Evolutionary conservation across 352 stramenopile species (phyloP).

Genomic region (Phytophthora meadii): DNA sequence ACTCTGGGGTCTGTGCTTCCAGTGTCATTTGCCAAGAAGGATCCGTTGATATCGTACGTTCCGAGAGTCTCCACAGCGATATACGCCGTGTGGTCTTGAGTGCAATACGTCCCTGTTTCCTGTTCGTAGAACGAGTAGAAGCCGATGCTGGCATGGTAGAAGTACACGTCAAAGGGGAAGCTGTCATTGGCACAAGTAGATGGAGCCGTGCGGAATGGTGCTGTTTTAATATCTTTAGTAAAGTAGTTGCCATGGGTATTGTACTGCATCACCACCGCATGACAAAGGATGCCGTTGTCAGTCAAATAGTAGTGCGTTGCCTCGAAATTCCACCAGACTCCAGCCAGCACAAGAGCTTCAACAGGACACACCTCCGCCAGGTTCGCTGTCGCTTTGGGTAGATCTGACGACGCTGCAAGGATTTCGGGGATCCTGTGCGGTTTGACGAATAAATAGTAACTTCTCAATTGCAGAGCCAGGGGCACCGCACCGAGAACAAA

Average conservation of each 20-base stretch:
- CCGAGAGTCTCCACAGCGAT: constrained; percentile 20
- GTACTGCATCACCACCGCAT: constrained; percentile 29
- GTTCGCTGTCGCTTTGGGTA: constrained; percentile 5
- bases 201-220: constrained; percentile 9
- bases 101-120: constrained; percentile 25
- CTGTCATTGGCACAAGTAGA: constrained; percentile 21
- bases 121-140: constrained; percentile 36
- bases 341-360: constrained; percentile 14
- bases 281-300: constrained; percentile 12
- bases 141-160: constrained; percentile 38
- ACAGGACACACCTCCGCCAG: constrained; percentile 12
- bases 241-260: constrained; percentile 28
- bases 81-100: constrained; percentile 10
- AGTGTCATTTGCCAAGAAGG: constrained; percentile 16
- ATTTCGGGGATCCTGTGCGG: constrained; percentile 24
- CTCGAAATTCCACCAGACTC: constrained; percentile 28
- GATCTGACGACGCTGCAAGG: constrained; percentile 7
- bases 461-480: constrained; percentile 26
- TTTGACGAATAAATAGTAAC: constrained; percentile 28
- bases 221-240: constrained; percentile 4
- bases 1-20: constrained; percentile 8
- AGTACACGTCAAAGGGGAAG: constrained; percentile 23
- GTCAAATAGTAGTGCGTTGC: constrained; percentile 15
- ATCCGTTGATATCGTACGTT: constrained; percentile 27
- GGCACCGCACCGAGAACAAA: constrained; percentile 14